Evolutionary conservation across 352 stramenopile genomes (phyloP), one percentile per base, ranked within the genome.

Genomic region (Thalassiosira allenii): DNA sequence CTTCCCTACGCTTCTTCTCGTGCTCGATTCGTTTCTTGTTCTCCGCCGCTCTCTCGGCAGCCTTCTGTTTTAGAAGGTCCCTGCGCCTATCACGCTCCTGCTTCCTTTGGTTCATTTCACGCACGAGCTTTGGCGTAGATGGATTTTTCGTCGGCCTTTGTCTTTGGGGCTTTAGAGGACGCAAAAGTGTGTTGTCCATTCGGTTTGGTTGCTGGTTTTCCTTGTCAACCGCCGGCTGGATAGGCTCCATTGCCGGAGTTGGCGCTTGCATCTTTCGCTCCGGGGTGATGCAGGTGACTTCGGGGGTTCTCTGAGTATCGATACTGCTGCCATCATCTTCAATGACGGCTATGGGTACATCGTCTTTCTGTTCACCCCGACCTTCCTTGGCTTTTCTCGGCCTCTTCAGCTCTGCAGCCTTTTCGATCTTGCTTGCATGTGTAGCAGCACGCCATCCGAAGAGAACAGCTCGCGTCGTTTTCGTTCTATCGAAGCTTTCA

Each of bases 51-150:
- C 12, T 33, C 22, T 65, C 14, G 29, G 69, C 69, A 43, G 53
- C 20, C 11, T 47, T 25, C 23, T 23, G 62, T 23, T 43, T 34
- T 2, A 72, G 49, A 6, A 72, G 37, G 22, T 58, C 32, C 27
- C 49, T 62, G 3, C 69, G 57, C 20, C 64, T 37, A 34, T 65
- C n/a, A 20, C 69, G 57, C 33, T 79, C 69, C 64, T 27, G 34
- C 43, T 67, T 47, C 23, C 69, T 54, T 34, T 33, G 34, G n/a
- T 70, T 14, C 44, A 78, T 66, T 12, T 70, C 41, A 3, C 51
- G 4, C 0, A 79, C 27, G 14, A 70, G 20, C 59, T 78, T 70
- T 63, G 69, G 69, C n/a, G 47, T 44, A 6, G 56, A 72, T 23
- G 12, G 14, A 49, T 40, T 59, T 27, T 12, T 3, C 37, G 54